These are phyloP conservation scores for Bathelium albidoporum DNA, from an alignment of 495 filamentous ascomycete genomes.

Conservation along the genomic window DNA sequence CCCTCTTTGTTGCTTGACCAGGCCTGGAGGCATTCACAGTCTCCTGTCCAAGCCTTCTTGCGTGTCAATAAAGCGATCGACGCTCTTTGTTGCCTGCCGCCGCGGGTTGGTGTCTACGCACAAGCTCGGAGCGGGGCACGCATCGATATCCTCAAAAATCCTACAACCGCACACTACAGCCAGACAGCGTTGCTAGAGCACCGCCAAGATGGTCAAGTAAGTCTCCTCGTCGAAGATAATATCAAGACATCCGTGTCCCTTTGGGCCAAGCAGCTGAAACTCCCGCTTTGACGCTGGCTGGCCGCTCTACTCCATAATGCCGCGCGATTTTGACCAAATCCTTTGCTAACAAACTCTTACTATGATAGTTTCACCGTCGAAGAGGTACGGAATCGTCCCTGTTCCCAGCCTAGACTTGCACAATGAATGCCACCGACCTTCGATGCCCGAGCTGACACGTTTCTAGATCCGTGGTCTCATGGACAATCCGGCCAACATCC, in stretches of 20 bases:
- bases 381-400: conserved; percentile 48
- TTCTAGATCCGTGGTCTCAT: conserved; percentile 78
- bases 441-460: conserved; percentile 22
- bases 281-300: neutral
- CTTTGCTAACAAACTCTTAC: conserved; percentile 19
- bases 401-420: neutral
- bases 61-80: neutral
- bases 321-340: neutral
- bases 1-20: neutral
- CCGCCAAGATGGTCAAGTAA: conserved; percentile 99
- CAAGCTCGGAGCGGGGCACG: neutral
- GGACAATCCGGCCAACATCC: conserved; percentile 97
- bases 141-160: conserved; percentile 1
- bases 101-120: neutral
- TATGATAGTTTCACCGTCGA: conserved; percentile 90
- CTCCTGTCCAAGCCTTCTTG: neutral
- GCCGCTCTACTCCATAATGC: neutral
- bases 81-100: neutral
- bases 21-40: conserved; percentile 4
- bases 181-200: conserved; percentile 34
- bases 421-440: neutral
- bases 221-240: conserved; percentile 34
- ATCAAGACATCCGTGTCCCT: neutral
- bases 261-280: too few relatives aligned
- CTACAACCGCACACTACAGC: neutral